Conservation (phyloP, 1,284 basidiomycete species). For the Ustilago tritici region DNA sequence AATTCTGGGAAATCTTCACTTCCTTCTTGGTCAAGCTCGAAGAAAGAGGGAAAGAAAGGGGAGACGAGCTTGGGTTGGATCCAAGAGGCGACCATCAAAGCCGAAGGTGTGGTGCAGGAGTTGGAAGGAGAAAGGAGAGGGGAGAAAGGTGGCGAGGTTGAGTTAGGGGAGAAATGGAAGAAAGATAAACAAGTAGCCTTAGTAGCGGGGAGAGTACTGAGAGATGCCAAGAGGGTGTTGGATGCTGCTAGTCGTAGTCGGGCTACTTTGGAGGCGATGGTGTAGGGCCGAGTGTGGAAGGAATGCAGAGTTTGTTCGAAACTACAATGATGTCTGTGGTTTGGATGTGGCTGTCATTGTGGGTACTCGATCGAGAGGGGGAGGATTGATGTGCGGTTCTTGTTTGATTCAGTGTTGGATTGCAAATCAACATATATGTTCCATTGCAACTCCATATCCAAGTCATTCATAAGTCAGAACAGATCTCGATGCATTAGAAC, state of each 20-base stretch:
- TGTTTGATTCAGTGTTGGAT: background rate
- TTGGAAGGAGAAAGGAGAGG: background rate
- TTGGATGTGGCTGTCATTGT: no score
- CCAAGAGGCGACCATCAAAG: slow-evolving; percentile 25
- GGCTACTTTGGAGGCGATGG: slow-evolving; percentile 15
- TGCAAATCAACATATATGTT: background rate
- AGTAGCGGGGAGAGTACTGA: slow-evolving; percentile 27
- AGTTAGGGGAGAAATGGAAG: slow-evolving; percentile 17
- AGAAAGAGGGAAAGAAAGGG: background rate
- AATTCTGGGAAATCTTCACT: background rate
- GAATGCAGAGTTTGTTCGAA: background rate
- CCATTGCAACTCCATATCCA: background rate
- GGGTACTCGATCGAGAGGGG: no score
- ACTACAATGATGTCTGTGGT: no score
- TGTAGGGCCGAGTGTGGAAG: background rate
- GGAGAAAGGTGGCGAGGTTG: background rate
- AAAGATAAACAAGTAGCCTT: slow-evolving; percentile 11
- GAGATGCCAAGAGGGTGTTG: slow-evolving; percentile 36
- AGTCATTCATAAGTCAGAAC: background rate
- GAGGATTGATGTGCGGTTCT: background rate
- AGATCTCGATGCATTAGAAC: background rate
- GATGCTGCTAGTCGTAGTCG: slow-evolving; percentile 15
- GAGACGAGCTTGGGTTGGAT: slow-evolving; percentile 33
- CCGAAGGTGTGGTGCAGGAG: slow-evolving; percentile 15
- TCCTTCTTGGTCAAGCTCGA: background rate